Evolutionary conservation across 2,329 filamentous ascomycete genomes (phyloP), one percentile per base, ranked within the genome.

Genomic region (Coccinonectria pachysandricola): DNA sequence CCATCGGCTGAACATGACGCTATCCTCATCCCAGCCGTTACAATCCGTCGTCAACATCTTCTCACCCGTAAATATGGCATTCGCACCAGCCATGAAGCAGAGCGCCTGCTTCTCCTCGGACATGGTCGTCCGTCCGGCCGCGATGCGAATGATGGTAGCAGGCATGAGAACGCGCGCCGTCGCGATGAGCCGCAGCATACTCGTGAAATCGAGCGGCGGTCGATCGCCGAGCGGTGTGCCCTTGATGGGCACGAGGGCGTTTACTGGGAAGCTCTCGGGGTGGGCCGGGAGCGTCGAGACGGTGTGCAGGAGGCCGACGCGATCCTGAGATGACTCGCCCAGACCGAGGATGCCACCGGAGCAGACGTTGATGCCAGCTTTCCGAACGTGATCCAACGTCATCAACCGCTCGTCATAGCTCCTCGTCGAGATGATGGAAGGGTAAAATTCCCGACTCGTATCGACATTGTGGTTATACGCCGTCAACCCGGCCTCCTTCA

Each of bases 381-480:
- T 76, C 21, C 83, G 76, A 3, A 93, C 86, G 40, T 92, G 72
- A 25, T 68, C 64, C 21, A 94, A 69, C 0, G 86, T 93, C 49
- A 76, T 65, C 21, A 94, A 64, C 2, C 86, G 75, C 61, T 94
- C 86, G 46, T 94, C 86, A 56, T 93, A 94, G 6, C 72, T 77
- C 19, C 86, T 68, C 0, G 86, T 93, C 1, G 83, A 81, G 54
- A 94, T 93, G 45, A 94, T 70, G 19, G 68, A 77, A 0, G 86
- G 84, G 49, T 94, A 93, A 55, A 85, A 85, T 59, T 93, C 86
- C 41, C 86, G 71, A 30, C 78, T 85, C 2, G 86, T 94, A 57
- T 94, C 86, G 39, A 94, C 68, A 51, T 94, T 94, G 65, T 94
- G 86, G 59, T 94, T 94, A 58, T 94, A 93, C 1, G 86, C 86